These are phyloP conservation scores for Eucalyptus erythrocorys DNA, from an alignment of 345 rosid species.

Conservation along the genomic window DNA sequence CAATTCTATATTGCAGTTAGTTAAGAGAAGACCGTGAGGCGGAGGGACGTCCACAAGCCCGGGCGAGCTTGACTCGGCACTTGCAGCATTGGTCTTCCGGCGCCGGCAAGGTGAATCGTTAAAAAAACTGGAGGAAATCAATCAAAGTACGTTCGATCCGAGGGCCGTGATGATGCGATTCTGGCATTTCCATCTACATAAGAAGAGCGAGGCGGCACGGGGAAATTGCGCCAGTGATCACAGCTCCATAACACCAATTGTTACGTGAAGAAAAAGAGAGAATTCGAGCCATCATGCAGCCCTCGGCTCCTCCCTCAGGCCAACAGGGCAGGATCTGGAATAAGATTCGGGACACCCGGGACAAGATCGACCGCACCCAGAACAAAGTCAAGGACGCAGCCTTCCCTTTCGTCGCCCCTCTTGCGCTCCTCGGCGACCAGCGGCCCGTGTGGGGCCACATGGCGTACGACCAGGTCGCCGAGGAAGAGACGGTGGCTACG, in stretches of 20 bases:
- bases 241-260: not conserved
- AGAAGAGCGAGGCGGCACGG: not conserved
- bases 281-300: not conserved
- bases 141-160: not conserved
- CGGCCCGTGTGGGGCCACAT: not conserved
- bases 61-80: not conserved
- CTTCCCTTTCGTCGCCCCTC: accelerated
- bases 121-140: not conserved
- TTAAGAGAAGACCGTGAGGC: not conserved
- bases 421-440: not conserved
- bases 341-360: not conserved
- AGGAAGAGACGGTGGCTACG: not conserved
- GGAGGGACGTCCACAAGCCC: not conserved
- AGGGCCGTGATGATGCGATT: not conserved
- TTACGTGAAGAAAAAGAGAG: not conserved
- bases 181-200: not conserved
- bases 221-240: not conserved
- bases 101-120: not conserved
- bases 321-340: not conserved
- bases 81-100: not conserved
- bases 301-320: not conserved
- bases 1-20: no score
- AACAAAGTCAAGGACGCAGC: not conserved
- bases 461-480: not conserved
- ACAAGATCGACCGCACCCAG: not conserved